Evolutionary conservation across 148 eudicot species (phyloP).

Genomic region (Spergularia bocconei): DNA sequence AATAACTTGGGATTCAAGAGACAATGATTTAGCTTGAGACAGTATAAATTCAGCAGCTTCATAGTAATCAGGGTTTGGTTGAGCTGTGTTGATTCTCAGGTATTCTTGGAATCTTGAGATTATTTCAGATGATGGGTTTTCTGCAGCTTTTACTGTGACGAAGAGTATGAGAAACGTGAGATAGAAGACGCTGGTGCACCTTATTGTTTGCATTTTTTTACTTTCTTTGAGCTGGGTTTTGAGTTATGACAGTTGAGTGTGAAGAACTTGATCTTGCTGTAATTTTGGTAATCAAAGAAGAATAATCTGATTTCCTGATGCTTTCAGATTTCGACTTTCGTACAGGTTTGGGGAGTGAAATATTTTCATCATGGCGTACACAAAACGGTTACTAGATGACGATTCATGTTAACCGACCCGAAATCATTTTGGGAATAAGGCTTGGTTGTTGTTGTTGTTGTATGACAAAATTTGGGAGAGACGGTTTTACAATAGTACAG

Average conservation of each 20-base stretch:
- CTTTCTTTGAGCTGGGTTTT: neutral
- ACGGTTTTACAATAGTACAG: too few species aligned
- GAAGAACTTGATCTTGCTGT: neutral
- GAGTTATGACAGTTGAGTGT: neutral
- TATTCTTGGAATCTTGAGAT: constrained; percentile 78
- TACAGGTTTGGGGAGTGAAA: too few species aligned
- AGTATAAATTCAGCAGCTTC: constrained; percentile 64
- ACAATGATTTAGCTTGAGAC: constrained; percentile 61
- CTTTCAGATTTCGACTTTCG: too few species aligned
- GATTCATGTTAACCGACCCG: too few species aligned
- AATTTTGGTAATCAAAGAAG: neutral
- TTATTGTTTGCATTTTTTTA: neutral
- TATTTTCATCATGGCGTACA: too few species aligned
- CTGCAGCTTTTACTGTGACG: neutral
- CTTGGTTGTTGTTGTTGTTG: too few species aligned
- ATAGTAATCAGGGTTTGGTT: constrained; percentile 69
- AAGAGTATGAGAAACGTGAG: constrained; percentile 8
- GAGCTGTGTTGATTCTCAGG: constrained; percentile 82
- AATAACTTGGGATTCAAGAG: constrained; percentile 54
- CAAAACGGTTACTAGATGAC: too few species aligned
- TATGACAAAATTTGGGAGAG: too few species aligned
- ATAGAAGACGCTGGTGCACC: constrained; percentile 5
- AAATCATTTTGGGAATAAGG: too few species aligned
- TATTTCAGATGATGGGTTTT: constrained; percentile 25
- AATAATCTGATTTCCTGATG: too few species aligned